phyloP scores from a whole-genome alignment of 805 yeast genomes.

The Jamesozyma jinghongensis region DNA sequence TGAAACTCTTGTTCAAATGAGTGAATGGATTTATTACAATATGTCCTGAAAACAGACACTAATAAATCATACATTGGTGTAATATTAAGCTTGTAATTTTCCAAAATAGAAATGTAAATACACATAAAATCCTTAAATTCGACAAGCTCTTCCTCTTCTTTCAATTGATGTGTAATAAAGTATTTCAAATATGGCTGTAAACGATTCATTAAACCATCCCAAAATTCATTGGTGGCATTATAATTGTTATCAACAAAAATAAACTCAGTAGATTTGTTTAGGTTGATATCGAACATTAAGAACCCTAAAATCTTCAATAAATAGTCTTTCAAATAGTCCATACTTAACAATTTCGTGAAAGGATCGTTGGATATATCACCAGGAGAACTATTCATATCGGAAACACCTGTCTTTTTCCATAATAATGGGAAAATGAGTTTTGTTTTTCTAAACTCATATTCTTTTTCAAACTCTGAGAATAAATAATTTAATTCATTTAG shows the following conservation, averaged over 20 bases:
- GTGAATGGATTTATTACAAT: conserved; percentile 44
- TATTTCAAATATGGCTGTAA: conserved; percentile 49
- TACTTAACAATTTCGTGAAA: conserved; percentile 19
- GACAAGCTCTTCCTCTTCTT: conserved; percentile 37
- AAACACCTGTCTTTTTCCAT: conserved; percentile 30
- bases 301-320: conserved; percentile 63
- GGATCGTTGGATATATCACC: conserved; percentile 25
- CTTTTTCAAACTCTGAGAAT: conserved; percentile 55
- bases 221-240: conserved; percentile 50
- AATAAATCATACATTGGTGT: conserved; percentile 54
- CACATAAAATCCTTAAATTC: conserved; percentile 59
- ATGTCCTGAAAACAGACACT: conserved; percentile 48
- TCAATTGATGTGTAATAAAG: conserved; percentile 36
- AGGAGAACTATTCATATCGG: conserved; percentile 13
- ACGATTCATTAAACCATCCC: conserved; percentile 59
- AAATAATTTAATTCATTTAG: conserved; percentile 57
- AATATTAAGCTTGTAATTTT: conserved; percentile 55
- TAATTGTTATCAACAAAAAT: conserved; percentile 54
- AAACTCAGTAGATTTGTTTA: conserved; percentile 54
- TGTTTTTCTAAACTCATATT: conserved; percentile 61
- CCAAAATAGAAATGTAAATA: conserved; percentile 64
- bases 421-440: conserved; percentile 59
- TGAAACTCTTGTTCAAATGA: conserved; percentile 55
- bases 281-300: conserved; percentile 62
- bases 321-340: conserved; percentile 38